These are phyloP conservation scores for Fusarium metavorans DNA, from an alignment of 2,329 filamentous ascomycete species.

Conservation along the genomic window DNA sequence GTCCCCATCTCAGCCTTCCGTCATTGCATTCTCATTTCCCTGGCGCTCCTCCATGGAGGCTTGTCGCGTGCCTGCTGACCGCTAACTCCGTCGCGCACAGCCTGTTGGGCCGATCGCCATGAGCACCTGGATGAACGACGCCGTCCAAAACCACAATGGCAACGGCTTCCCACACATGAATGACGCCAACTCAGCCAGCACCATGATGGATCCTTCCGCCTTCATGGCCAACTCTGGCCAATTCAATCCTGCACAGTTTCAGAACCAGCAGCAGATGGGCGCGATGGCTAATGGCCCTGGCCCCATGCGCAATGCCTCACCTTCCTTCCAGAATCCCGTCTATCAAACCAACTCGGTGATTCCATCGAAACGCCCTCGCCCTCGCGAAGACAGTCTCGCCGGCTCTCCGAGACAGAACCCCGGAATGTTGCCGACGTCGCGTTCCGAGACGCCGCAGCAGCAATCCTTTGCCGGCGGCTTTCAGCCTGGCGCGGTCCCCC, in stretches of 20 bases:
- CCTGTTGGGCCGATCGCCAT: constrained; percentile 67
- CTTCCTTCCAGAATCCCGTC: constrained; percentile 78
- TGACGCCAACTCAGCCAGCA: constrained; percentile 67
- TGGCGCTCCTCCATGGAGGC: constrained; percentile 56
- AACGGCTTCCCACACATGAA: constrained; percentile 75
- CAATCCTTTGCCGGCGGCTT: constrained; percentile 77
- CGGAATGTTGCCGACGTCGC: constrained; percentile 81
- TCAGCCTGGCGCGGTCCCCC: constrained; percentile 72
- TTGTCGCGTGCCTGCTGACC: constrained; percentile 54
- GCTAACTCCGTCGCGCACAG: constrained; percentile 59
- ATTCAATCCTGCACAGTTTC: constrained; percentile 71
- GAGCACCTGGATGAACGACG: constrained; percentile 80
- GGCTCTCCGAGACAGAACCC: constrained; percentile 84
- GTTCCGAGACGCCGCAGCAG: constrained; percentile 92
- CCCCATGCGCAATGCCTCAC: constrained; percentile 84
- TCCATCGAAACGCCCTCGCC: constrained; percentile 88
- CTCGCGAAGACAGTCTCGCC: constrained; percentile 84
- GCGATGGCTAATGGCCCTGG: constrained; percentile 84
- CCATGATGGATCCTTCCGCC: constrained; percentile 74
- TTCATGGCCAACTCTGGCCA: constrained; percentile 72
- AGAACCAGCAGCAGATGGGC: constrained; percentile 66
- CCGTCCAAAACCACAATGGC: constrained; percentile 77
- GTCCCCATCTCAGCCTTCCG: constrained; percentile 54
- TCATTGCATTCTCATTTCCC: constrained; percentile 43
- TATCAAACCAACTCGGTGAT: constrained; percentile 90